Evolutionary conservation across 176 grass and related monocot genomes (phyloP).

Genomic region (Zoysia japonica): DNA sequence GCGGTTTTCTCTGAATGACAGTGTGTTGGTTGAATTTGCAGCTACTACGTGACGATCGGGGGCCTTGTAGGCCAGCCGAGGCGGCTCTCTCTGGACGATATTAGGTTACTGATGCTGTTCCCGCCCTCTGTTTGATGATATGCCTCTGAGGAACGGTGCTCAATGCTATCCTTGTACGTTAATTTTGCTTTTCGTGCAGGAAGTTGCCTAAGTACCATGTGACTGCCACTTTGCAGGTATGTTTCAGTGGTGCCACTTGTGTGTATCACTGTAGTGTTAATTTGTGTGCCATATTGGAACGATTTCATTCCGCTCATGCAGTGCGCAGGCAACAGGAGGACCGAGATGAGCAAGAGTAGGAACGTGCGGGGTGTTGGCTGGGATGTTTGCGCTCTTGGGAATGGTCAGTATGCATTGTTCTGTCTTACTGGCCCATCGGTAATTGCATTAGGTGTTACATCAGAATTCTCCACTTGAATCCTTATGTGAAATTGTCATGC

Average conservation of each 20-base stretch:
- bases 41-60: constrained; percentile 53
- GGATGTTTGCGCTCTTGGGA: constrained; percentile 71
- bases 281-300: background rate
- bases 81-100: constrained; percentile 56
- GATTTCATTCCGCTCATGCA: constrained; percentile 1
- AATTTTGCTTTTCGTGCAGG: constrained; percentile 22
- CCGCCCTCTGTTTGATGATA: background rate
- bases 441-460: background rate
- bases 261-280: background rate
- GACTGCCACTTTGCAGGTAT: constrained; percentile 69
- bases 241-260: background rate
- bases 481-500: no score
- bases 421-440: no score
- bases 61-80: constrained; percentile 48
- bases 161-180: background rate
- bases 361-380: constrained; percentile 77
- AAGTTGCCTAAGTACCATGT: constrained; percentile 73
- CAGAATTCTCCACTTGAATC: background rate
- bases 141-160: background rate
- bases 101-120: constrained; percentile 40
- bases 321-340: constrained; percentile 87
- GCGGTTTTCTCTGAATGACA: background rate
- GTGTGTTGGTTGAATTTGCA: constrained; percentile 30
- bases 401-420: constrained; percentile 43
- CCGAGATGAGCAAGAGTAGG: constrained; percentile 64